Evolutionary conservation across 768 basidiomycete species (phyloP).

Genomic region (Russula earlei): DNA sequence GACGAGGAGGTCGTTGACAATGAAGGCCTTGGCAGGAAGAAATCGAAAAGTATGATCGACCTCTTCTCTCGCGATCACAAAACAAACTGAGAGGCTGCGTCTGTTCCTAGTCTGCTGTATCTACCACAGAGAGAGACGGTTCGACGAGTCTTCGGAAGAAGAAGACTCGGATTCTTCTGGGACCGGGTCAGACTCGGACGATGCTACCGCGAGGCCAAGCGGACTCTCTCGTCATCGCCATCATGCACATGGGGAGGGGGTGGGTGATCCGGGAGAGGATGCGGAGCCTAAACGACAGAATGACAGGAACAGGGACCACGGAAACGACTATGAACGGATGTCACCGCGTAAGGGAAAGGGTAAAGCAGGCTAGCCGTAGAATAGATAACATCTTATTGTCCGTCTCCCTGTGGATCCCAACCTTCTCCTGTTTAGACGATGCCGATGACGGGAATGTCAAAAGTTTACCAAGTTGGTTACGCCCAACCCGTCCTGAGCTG

Average conservation of each 20-base stretch:
- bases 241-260: background rate
- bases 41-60: constrained; percentile 66
- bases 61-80: background rate
- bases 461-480: too few species aligned
- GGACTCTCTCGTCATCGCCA: background rate
- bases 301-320: background rate
- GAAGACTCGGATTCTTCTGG: constrained; percentile 45
- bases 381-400: too few species aligned
- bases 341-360: constrained; percentile 11
- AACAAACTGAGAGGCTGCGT: background rate
- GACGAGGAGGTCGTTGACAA: constrained; percentile 57
- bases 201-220: constrained; percentile 8
- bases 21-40: constrained; percentile 81
- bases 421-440: background rate
- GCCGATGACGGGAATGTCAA: background rate
- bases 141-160: constrained; percentile 78
- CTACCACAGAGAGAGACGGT: constrained; percentile 71
- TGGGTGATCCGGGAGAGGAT: background rate
- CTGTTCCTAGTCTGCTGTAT: constrained; percentile 83
- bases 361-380: background rate
- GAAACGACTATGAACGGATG: constrained; percentile 11
- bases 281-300: background rate
- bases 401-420: too few species aligned
- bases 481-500: too few species aligned
- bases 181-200: constrained; percentile 28